Conservation (phyloP, 257 asterid species). For the Jacaranda copaia region DNA sequence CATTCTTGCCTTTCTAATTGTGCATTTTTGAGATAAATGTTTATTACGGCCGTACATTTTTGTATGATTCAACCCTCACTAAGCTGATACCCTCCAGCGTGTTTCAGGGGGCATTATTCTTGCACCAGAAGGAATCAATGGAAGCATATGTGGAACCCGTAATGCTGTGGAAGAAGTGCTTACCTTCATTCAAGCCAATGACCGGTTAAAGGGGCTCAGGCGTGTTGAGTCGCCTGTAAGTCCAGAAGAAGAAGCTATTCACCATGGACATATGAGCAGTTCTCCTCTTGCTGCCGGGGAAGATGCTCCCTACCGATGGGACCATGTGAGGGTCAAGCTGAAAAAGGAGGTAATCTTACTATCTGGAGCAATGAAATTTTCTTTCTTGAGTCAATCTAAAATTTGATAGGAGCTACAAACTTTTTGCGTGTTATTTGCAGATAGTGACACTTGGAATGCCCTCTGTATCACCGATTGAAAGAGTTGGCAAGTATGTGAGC, state of each 20-base stretch:
- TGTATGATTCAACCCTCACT: constrained; percentile 54
- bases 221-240: constrained; percentile 93
- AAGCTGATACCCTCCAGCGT: constrained; percentile 82
- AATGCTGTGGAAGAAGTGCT: constrained; percentile 77
- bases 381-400: neutral
- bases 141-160: constrained; percentile 88
- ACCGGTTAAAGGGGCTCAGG: constrained; percentile 75
- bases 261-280: constrained; percentile 81
- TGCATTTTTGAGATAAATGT: neutral
- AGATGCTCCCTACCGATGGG: constrained; percentile 99
- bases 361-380: constrained; percentile 17
- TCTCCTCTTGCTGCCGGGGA: constrained; percentile 99
- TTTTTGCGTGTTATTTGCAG: constrained; percentile 48
- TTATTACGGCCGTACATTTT: neutral
- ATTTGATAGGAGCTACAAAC: constrained; percentile 13
- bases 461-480: constrained; percentile 85
- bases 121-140: constrained; percentile 98
- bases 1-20: neutral
- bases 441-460: constrained; percentile 98
- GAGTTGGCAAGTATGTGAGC: constrained; percentile 83
- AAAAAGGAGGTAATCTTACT: constrained; percentile 80
- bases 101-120: constrained; percentile 99
- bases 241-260: constrained; percentile 98
- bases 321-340: constrained; percentile 95
- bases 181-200: constrained; percentile 72